Evolutionary conservation across 345 rosid genomes (phyloP), one percentile per base, ranked within the genome.

Genomic region (Salix udensis): DNA sequence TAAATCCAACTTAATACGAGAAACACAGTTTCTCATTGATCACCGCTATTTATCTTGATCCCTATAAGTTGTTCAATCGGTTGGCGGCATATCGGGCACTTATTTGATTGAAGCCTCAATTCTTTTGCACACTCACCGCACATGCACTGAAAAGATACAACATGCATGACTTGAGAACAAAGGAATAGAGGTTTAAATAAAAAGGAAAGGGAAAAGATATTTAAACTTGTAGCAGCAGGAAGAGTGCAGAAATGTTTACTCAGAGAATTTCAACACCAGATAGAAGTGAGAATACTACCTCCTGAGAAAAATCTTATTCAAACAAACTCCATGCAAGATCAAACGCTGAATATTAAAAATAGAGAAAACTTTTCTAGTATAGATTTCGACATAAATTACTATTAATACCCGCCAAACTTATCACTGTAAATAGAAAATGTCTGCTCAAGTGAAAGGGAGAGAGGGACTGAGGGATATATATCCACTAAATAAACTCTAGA

Each of bases 1-100:
- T 61, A 61, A 71, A 77, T 71, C 52, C 76, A 86, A 80, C 78
- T 77, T 65, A 44, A 74, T 26, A 72, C 36, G 74, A 79, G 76
- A 84, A 26, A 74, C 78, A 74, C 75, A 75, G 76, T 80, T 80
- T 68, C 48, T 86, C 82, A 89, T 37, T 74, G 86, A 83, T 82
- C 76, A 71, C 66, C 79, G 64, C 66, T 82, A 39, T 78, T 86
- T 80, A 93, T 82, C 85, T 92, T 93, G 90, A 91, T 92, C 90
- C 90, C 91, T 74, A 93, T 85, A 75, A 93, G 92, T 80, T 88
- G 88, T 34, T 83, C 84, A 19, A 93, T 93, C 18, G 94, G 89
- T 73, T 96, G 91, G 19, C 98, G 91, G 80, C 99, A 96, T 73
- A 96, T 91, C 21, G 98, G 98, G 80, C 98, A 93, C 78, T 89